Evolutionary conservation across 106 monocot species (phyloP).

Genomic region (Dendrobium chrysotoxum): DNA sequence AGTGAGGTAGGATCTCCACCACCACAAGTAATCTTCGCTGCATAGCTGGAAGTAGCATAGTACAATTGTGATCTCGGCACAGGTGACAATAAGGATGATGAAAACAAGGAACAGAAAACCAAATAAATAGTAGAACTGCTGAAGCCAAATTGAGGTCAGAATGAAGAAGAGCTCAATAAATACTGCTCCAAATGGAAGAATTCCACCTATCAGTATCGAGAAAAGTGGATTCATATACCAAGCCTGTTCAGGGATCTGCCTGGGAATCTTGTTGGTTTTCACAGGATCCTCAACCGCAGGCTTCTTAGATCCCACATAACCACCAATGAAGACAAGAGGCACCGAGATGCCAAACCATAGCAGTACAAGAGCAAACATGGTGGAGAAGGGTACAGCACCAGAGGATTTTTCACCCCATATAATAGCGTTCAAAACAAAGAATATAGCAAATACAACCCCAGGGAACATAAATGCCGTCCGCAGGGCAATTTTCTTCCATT

Average conservation of each 20-base stretch:
- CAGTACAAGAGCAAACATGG: conserved; percentile 91
- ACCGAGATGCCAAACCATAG: conserved; percentile 98
- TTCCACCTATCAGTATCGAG: conserved; percentile 91
- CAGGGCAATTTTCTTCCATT: conserved; percentile 80
- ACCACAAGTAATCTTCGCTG: conserved; percentile 96
- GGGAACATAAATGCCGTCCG: conserved; percentile 80
- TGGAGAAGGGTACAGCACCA: conserved; percentile 93
- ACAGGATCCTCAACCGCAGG: conserved; percentile 82
- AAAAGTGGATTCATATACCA: conserved; percentile 98
- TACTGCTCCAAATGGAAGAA: conserved; percentile 93
- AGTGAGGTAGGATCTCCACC: conserved; percentile 96
- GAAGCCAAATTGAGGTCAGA: conserved; percentile 94
- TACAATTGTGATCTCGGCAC: conserved; percentile 91
- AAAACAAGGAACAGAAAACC: conserved; percentile 96
- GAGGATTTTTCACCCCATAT: conserved; percentile 98
- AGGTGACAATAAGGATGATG: conserved; percentile 78
- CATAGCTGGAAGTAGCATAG: conserved; percentile 99
- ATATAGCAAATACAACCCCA: conserved; percentile 51
- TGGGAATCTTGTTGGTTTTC: conserved; percentile 94
- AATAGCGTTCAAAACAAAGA: conserved; percentile 81
- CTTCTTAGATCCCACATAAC: conserved; percentile 82
- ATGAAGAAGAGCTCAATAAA: conserved; percentile 99
- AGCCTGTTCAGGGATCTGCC: conserved; percentile 92
- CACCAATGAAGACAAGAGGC: conserved; percentile 79
- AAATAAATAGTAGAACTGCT: conserved; percentile 98